Percentiles rank a stretch among this genome's conserved stretches.
Conservation (phyloP, 202 grass and related monocot genomes). For the Hordeum pubiflorum region DNA sequence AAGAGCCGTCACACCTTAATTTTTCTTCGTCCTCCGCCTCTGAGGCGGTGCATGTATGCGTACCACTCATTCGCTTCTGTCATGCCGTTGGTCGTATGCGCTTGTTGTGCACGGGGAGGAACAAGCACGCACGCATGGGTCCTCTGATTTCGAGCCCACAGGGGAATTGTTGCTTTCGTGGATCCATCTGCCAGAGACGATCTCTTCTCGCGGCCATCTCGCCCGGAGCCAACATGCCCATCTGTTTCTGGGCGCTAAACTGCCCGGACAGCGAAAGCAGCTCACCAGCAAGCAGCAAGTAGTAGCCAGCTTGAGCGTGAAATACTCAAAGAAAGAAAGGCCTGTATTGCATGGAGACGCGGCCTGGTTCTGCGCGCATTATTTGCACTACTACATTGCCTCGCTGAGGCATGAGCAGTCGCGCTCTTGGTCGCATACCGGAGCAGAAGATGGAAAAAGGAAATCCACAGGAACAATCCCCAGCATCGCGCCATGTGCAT, state of each 20-base stretch:
- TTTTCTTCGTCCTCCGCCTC: too few relatives aligned
- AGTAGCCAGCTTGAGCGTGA: not conserved
- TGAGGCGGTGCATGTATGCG: too few relatives aligned
- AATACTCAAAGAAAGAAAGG: not conserved
- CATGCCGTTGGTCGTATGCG: not conserved
- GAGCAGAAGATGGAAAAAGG: not conserved
- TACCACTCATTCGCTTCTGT: not conserved
- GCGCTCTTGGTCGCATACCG: not conserved
- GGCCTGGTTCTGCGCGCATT: conserved; percentile 2
- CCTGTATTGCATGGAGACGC: not conserved
- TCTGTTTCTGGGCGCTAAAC: conserved; percentile 9
- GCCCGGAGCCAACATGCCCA: conserved; percentile 4
- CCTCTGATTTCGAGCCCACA: not conserved
- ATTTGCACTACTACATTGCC: not conserved
- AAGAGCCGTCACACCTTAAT: too few relatives aligned
- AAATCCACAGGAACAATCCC: conserved; percentile 27
- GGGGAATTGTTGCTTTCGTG: conserved; percentile 2
- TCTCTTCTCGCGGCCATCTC: not conserved
- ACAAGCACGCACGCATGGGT: conserved; percentile 6
- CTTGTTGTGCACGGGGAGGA: not conserved
- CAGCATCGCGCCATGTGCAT: conserved; percentile 40
- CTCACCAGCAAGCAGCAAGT: not conserved
- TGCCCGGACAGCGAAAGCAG: conserved; percentile 12
- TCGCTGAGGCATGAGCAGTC: not conserved
- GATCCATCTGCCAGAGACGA: not conserved